These are phyloP conservation scores for Cantharellus cinnabarinus DNA, from an alignment of 768 basidiomycete genomes.

Conservation along the genomic window DNA sequence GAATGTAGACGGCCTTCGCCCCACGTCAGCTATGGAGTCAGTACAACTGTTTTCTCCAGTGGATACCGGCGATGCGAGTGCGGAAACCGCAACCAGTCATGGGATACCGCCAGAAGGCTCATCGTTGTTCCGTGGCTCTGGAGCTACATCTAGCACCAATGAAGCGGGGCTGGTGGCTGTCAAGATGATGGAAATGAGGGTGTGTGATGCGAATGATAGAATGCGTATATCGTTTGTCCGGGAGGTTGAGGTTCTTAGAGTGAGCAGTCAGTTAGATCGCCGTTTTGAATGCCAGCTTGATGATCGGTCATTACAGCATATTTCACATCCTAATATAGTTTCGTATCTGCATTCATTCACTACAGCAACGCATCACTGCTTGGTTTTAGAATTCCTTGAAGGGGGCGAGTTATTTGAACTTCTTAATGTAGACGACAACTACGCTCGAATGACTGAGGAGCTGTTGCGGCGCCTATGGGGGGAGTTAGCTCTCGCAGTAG, in stretches of 20 bases:
- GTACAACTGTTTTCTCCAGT: background rate
- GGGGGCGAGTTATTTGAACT: constrained; percentile 72
- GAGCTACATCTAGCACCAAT: constrained; percentile 6
- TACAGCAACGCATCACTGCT: constrained; percentile 49
- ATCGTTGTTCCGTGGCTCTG: constrained; percentile 12
- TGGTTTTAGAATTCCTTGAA: constrained; percentile 53
- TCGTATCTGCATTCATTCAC: constrained; percentile 50
- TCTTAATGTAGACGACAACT: constrained; percentile 25
- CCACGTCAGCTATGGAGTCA: background rate
- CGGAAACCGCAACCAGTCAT: constrained; percentile 16
- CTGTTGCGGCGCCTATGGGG: constrained; percentile 50
- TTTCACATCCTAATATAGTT: constrained; percentile 65
- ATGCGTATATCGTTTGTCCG: constrained; percentile 60
- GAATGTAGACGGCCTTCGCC: constrained; percentile 8
- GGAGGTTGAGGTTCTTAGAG: constrained; percentile 69
- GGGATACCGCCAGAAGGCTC: constrained; percentile 19
- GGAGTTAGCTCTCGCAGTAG: constrained; percentile 58
- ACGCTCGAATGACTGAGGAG: constrained; percentile 20
- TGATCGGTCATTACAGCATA: constrained; percentile 27
- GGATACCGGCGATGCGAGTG: background rate
- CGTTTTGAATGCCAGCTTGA: background rate
- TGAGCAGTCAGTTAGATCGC: constrained; percentile 17
- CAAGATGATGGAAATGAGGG: constrained; percentile 28
- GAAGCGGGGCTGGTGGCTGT: constrained; percentile 28
- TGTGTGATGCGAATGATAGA: constrained; percentile 38